A percentile compares a stretch with the other conserved stretches of the same genome.
phyloP scores from a whole-genome alignment of 495 filamentous ascomycete genomes.

The Aspergillus hancockii region DNA sequence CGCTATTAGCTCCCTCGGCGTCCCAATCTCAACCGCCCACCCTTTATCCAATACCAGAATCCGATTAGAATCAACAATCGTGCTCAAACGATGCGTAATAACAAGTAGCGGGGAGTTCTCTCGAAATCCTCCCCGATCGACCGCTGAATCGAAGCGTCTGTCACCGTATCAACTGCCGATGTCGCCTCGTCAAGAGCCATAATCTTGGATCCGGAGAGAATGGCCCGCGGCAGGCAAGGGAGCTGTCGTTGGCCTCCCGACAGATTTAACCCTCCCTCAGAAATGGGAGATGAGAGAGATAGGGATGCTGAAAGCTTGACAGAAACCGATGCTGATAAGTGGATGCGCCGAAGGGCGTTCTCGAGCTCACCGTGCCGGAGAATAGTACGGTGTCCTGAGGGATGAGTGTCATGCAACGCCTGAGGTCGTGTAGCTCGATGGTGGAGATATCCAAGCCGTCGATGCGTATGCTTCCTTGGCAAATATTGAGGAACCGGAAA shows the following conservation, averaged over 20 bases:
- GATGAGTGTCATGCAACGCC: conserved; percentile 83
- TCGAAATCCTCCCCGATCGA: conserved; percentile 68
- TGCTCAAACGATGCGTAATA: conserved; percentile 75
- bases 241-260: conserved; percentile 90
- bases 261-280: conserved; percentile 26
- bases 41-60: conserved; percentile 74
- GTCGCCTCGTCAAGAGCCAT: conserved; percentile 91
- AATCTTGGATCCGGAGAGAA: conserved; percentile 72
- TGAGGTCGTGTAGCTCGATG: conserved; percentile 75
- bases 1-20: conserved; percentile 61
- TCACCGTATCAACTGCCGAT: conserved; percentile 83
- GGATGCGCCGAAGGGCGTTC: conserved; percentile 53
- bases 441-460: conserved; percentile 77
- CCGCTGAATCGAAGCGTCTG: conserved; percentile 81
- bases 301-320: neutral
- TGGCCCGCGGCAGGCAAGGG: conserved; percentile 78
- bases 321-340: neutral
- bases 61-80: conserved; percentile 72
- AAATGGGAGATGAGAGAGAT: conserved; percentile 18
- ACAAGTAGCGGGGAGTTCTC: conserved; percentile 62
- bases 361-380: conserved; percentile 84
- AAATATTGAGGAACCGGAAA: conserved; percentile 83
- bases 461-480: conserved; percentile 76
- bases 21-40: conserved; percentile 62
- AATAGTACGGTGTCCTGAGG: conserved; percentile 90